Conservation (phyloP, 1,284 basidiomycete species). For the Apiotrichum veenhuisii region DNA sequence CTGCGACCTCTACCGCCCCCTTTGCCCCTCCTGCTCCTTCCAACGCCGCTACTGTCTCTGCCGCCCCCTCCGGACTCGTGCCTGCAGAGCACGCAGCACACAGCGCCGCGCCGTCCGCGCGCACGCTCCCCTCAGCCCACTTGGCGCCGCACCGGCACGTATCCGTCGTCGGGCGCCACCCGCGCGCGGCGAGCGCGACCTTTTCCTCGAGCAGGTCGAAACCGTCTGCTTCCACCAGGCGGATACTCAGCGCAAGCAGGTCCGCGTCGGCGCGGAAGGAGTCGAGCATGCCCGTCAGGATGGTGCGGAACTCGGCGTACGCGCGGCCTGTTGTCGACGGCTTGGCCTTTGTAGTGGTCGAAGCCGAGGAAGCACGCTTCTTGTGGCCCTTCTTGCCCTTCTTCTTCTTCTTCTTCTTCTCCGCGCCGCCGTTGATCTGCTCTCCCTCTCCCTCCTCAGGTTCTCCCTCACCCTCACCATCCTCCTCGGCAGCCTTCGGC, state of each 20-base stretch:
- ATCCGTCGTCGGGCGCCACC: constrained; percentile 38
- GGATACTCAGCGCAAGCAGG: constrained; percentile 80
- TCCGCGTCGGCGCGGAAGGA: constrained; percentile 89
- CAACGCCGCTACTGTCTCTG: too few species aligned
- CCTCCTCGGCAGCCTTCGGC: constrained; percentile 39
- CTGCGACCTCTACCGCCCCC: too few species aligned
- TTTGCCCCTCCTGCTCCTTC: too few species aligned
- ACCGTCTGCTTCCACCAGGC: constrained; percentile 75
- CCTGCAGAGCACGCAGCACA: constrained; percentile 2
- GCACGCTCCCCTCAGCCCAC: neutral
- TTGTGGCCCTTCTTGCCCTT: constrained; percentile 4
- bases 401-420: neutral
- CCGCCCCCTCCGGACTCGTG: neutral
- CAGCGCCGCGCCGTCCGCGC: constrained; percentile 5
- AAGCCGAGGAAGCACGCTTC: neutral
- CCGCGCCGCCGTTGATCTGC: too few species aligned
- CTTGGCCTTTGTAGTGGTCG: constrained; percentile 48
- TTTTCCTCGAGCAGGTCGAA: constrained; percentile 64
- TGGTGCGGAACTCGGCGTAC: constrained; percentile 86
- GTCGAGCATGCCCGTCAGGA: constrained; percentile 89
- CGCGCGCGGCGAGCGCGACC: constrained; percentile 38
- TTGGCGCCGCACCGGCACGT: constrained; percentile 3
- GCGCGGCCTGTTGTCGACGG: constrained; percentile 41
- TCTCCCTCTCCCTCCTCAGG: neutral
- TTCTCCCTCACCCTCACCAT: constrained; percentile 19